Evolutionary conservation across 441 rosid genomes (phyloP).

Genomic region (Theobroma grandiflorum): DNA sequence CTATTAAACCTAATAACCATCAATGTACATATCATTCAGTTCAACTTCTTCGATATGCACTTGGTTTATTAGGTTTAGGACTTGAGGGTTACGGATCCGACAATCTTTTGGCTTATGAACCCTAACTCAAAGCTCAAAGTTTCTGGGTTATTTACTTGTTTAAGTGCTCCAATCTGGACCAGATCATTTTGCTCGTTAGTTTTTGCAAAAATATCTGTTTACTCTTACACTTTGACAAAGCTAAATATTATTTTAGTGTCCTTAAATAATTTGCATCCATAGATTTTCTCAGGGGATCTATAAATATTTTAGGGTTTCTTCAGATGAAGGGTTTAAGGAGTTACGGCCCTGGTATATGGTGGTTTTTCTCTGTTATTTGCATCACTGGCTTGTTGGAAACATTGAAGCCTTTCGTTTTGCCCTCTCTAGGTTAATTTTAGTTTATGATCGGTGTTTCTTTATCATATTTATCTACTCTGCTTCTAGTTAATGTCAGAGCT

Average conservation of each 20-base stretch:
- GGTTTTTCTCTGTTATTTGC: neutral
- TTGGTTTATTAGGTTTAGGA: neutral
- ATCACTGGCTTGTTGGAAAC: neutral
- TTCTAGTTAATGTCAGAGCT: neutral
- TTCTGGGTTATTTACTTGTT: neutral
- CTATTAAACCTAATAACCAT: too few relatives aligned
- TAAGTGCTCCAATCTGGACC: neutral
- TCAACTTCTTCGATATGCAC: too few relatives aligned
- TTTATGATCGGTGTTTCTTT: neutral
- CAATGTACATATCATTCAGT: too few relatives aligned
- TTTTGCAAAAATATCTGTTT: neutral
- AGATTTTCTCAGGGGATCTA: neutral
- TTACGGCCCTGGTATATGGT: neutral
- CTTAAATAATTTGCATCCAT: neutral
- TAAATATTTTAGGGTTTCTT: neutral
- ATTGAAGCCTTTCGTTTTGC: neutral
- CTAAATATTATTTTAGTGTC: neutral
- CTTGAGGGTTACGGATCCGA: neutral
- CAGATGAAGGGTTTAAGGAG: neutral
- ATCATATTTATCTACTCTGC: neutral
- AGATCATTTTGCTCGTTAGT: neutral
- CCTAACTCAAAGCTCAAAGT: conserved; percentile 5
- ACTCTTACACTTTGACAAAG: neutral
- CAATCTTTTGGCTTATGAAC: neutral
- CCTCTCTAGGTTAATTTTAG: neutral